phyloP scores from a whole-genome alignment of 2,329 filamentous ascomycete species.

The Fonsecaea monophora region DNA sequence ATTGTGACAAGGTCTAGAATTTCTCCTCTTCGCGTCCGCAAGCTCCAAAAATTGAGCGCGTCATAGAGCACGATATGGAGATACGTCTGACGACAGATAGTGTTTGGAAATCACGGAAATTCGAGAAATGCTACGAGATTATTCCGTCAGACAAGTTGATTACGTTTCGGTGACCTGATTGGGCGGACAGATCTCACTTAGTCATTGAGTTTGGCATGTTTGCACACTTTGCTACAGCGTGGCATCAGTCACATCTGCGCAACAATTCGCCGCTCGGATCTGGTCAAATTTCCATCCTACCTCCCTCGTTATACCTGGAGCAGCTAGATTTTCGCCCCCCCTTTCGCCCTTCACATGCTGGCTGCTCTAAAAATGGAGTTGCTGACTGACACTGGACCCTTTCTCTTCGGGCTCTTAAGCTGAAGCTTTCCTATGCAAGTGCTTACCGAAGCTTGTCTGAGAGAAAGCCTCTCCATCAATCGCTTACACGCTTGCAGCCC shows the following conservation, averaged over 20 bases:
- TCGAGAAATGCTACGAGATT: neutral
- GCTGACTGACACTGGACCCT: constrained; percentile 22
- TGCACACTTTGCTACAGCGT: neutral
- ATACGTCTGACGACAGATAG: neutral
- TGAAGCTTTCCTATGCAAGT: constrained; percentile 25
- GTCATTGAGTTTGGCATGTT: constrained; percentile 6
- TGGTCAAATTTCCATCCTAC: neutral
- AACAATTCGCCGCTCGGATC: neutral
- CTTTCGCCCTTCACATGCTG: constrained; percentile 1
- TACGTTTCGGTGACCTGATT: neutral
- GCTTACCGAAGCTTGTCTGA: constrained; percentile 33
- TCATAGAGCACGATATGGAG: constrained; percentile 23
- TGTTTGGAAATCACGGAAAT: neutral
- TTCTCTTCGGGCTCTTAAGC: constrained; percentile 12
- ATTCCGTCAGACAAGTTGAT: neutral
- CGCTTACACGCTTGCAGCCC: constrained; percentile 8
- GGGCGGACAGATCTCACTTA: neutral
- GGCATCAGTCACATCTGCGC: neutral
- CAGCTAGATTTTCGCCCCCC: neutral
- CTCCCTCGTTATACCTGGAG: too few relatives aligned
- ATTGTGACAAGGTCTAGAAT: neutral
- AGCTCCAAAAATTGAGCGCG: constrained; percentile 24
- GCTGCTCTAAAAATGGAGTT: constrained; percentile 27
- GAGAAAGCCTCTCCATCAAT: constrained; percentile 8
- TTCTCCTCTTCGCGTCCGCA: constrained; percentile 13